Evolutionary conservation across 2,329 filamentous ascomycete species (phyloP).

Genomic region (Alternaria conjuncta): DNA sequence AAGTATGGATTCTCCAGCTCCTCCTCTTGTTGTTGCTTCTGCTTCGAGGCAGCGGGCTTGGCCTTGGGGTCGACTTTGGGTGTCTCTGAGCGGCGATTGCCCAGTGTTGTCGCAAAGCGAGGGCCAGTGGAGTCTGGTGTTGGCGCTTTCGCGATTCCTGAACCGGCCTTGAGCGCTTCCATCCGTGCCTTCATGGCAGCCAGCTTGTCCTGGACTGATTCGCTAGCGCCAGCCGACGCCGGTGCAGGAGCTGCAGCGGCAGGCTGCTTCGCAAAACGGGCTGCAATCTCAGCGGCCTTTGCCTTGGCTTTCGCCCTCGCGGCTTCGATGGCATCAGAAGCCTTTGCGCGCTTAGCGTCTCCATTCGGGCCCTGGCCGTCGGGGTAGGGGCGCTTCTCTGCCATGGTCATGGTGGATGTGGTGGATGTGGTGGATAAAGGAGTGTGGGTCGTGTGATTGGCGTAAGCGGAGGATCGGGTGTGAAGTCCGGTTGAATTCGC

Average conservation of each 20-base stretch:
- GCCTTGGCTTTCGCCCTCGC: conserved; percentile 45
- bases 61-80: conserved; percentile 38
- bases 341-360: conserved; percentile 50
- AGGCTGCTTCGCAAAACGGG: conserved; percentile 37
- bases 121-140: conserved; percentile 53
- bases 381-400: conserved; percentile 53
- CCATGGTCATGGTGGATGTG: conserved; percentile 36
- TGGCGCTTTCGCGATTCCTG: conserved; percentile 64
- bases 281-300: conserved; percentile 43
- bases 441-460: neutral
- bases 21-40: conserved; percentile 56
- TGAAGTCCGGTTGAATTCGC: conserved; percentile 3
- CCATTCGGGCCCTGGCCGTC: conserved; percentile 39
- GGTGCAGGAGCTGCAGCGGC: conserved; percentile 17
- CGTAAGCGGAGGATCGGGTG: conserved; percentile 5
- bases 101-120: conserved; percentile 62
- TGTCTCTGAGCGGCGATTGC: conserved; percentile 59
- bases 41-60: conserved; percentile 38
- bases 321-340: conserved; percentile 37
- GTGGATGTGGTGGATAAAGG: conserved; percentile 2
- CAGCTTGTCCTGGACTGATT: conserved; percentile 30
- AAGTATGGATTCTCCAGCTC: conserved; percentile 82
- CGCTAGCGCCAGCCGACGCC: conserved; percentile 17
- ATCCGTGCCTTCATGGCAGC: conserved; percentile 39
- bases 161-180: conserved; percentile 55